Conservation (phyloP, 2,329 filamentous ascomycete genomes). For the Sporothrix inflata region DNA sequence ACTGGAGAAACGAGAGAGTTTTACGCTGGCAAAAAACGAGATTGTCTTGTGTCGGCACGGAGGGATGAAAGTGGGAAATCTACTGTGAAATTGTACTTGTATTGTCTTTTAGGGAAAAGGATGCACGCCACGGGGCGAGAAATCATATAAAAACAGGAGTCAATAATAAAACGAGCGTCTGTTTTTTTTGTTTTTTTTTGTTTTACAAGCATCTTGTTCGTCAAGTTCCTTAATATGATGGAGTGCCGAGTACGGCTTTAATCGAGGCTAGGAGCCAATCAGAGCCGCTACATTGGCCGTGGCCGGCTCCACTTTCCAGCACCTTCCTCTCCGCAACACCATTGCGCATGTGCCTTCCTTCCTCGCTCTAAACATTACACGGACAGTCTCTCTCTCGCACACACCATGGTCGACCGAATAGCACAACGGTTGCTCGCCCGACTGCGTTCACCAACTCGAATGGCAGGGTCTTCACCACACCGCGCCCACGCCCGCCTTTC, state of each 20-base stretch:
- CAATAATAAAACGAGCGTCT: conserved; percentile 21
- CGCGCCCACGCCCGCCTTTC: background rate
- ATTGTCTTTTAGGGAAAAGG: conserved; percentile 13
- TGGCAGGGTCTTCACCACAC: background rate
- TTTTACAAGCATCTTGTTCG: background rate
- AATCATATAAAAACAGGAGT: conserved; percentile 23
- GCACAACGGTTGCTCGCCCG: background rate
- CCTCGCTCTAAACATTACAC: background rate
- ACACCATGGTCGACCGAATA: background rate
- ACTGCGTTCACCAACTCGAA: background rate
- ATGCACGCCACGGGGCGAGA: conserved; percentile 16
- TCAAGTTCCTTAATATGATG: no score
- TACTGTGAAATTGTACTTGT: conserved; percentile 23
- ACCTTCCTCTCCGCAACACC: background rate
- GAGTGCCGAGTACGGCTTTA: background rate
- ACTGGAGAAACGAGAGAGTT: background rate
- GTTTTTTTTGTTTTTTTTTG: background rate
- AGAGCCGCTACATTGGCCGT: background rate
- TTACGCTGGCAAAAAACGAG: no score
- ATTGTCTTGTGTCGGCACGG: background rate
- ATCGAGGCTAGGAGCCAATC: background rate
- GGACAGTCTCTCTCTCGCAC: background rate
- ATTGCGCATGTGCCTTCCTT: conserved; percentile 7
- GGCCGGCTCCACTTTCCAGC: background rate
- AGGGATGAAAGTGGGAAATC: background rate